These are phyloP conservation scores for Fusarium sp. DNA, from an alignment of 2,329 filamentous ascomycete species.

Conservation along the genomic window DNA sequence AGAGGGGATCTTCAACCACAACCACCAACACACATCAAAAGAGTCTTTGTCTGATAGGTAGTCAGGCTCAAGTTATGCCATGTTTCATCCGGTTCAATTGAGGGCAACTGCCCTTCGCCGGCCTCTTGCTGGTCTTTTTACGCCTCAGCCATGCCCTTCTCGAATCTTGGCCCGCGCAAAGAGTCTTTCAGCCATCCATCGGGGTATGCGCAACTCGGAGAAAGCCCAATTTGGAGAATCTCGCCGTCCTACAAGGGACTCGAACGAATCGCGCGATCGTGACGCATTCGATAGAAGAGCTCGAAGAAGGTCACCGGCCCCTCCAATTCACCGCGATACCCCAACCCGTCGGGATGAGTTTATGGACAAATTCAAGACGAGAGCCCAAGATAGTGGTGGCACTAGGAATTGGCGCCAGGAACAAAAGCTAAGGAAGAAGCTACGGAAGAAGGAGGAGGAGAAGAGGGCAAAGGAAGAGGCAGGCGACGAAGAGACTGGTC, in stretches of 20 bases:
- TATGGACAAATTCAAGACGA: constrained; percentile 40
- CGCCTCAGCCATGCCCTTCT: constrained; percentile 13
- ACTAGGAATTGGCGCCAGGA: constrained; percentile 47
- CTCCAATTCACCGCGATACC: constrained; percentile 3
- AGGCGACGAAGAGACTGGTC: constrained; percentile 49
- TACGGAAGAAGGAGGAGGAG: constrained; percentile 56
- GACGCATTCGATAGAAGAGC: not conserved
- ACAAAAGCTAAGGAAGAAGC: constrained; percentile 64
- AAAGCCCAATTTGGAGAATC: constrained; percentile 45
- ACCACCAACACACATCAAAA: constrained; percentile 2
- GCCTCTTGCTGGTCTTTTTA: constrained; percentile 23
- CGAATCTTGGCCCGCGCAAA: constrained; percentile 43
- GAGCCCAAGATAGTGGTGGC: constrained; percentile 42
- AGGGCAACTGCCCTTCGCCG: constrained; percentile 37
- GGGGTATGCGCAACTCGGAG: constrained; percentile 68
- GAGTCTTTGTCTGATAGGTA: not conserved
- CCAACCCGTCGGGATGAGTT: constrained; percentile 25
- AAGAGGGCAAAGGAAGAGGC: constrained; percentile 52
- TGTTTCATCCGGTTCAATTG: constrained; percentile 42
- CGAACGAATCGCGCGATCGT: not conserved
- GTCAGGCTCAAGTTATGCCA: constrained; percentile 38
- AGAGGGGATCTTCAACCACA: not conserved
- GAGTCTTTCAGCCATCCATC: constrained; percentile 74
- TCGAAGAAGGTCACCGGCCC: not conserved
- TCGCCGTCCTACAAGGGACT: constrained; percentile 13